Conservation (phyloP, 306 rosid genomes). For the Trifolium subterraneum region DNA sequence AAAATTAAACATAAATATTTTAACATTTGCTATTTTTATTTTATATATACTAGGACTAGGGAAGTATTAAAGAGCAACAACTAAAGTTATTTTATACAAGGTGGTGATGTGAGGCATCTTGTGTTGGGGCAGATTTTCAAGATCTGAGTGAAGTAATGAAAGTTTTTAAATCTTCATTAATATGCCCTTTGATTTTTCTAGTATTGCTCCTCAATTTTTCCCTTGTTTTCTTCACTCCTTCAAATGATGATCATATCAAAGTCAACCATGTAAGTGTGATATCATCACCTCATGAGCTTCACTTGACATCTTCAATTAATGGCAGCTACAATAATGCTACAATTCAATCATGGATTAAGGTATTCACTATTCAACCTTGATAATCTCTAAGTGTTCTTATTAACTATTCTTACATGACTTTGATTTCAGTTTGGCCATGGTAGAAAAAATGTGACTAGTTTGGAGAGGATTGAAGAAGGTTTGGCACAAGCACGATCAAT, state of each 20-base stretch:
- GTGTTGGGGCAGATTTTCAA: not conserved
- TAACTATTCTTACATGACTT: not conserved
- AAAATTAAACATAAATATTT: no score
- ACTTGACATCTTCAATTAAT: slow-evolving; percentile 4
- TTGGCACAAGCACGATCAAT: slow-evolving; percentile 38
- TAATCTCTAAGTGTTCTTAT: not conserved
- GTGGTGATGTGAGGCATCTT: not conserved
- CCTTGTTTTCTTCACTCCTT: slow-evolving; percentile 39
- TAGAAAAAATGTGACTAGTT: slow-evolving; percentile 30
- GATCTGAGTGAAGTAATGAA: slow-evolving; percentile 35
- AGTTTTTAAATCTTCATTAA: slow-evolving; percentile 20
- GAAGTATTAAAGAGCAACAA: not conserved
- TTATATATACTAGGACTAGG: no score
- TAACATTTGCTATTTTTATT: no score
- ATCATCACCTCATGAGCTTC: not conserved
- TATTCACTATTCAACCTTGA: slow-evolving; percentile 18
- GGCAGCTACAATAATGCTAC: not conserved
- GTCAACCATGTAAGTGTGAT: not conserved
- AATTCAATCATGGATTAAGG: slow-evolving; percentile 32
- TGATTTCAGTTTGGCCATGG: slow-evolving; percentile 34
- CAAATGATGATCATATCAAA: slow-evolving; percentile 36
- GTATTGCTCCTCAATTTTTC: slow-evolving; percentile 25
- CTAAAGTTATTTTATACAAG: not conserved
- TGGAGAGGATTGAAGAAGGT: slow-evolving; percentile 45
- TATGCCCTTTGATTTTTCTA: slow-evolving; percentile 13